phyloP scores from a whole-genome alignment of 2,329 filamentous ascomycete genomes.

The Ophiocordyceps camponoti-saundersi region DNA sequence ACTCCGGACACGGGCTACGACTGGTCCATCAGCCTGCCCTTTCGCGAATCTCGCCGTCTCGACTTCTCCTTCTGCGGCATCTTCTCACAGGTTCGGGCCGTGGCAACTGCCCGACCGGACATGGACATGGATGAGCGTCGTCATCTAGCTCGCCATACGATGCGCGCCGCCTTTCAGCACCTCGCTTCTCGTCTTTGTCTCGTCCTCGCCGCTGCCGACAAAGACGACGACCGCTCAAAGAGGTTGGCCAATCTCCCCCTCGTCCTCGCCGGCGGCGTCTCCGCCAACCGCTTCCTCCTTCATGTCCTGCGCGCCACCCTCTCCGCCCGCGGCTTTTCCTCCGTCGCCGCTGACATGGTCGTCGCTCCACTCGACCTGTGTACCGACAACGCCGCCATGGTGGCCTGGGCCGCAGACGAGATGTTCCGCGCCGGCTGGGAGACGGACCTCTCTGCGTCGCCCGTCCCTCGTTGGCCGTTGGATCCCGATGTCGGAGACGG shows the following conservation, averaged over 20 bases:
- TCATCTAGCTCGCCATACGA: constrained; percentile 52
- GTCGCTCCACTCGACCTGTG: constrained; percentile 67
- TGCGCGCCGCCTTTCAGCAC: constrained; percentile 79
- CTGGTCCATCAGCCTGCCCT: constrained; percentile 56
- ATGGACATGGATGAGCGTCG: constrained; percentile 44
- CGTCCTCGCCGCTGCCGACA: constrained; percentile 29
- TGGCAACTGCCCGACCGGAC: constrained; percentile 21
- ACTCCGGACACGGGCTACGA: constrained; percentile 19
- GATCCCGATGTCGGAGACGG: constrained; percentile 39
- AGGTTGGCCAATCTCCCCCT: constrained; percentile 27
- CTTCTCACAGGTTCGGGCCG: constrained; percentile 31
- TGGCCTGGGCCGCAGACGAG: constrained; percentile 82
- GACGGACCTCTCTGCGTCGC: constrained; percentile 40
- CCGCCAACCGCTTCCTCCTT: constrained; percentile 65
- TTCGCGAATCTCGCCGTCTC: constrained; percentile 39
- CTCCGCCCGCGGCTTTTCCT: constrained; percentile 44
- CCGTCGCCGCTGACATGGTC: constrained; percentile 44
- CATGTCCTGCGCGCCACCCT: constrained; percentile 43
- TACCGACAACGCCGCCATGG: constrained; percentile 96
- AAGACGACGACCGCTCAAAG: too few species aligned
- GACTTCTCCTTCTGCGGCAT: constrained; percentile 59
- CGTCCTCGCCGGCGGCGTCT: constrained; percentile 81
- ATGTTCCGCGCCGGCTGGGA: constrained; percentile 72
- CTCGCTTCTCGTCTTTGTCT: constrained; percentile 59
- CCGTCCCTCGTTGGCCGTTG: constrained; percentile 57